A percentile compares a stretch with the other conserved stretches of the same genome.
Evolutionary conservation across 139 green algal genomes (phyloP).

Genomic region (Diplosphaera chodatii): DNA sequence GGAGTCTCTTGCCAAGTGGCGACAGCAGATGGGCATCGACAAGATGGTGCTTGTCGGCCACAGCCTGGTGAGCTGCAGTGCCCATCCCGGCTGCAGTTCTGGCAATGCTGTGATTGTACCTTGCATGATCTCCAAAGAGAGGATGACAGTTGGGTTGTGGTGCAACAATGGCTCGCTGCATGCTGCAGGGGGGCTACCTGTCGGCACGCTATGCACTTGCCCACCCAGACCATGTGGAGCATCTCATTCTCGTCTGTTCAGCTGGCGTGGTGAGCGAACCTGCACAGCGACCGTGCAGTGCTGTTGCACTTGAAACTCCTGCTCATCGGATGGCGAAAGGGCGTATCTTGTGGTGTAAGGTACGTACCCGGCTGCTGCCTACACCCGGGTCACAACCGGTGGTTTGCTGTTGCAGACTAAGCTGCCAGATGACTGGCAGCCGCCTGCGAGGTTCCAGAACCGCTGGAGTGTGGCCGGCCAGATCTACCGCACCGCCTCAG

Average conservation of each 20-base stretch:
- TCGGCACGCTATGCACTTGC: slow-evolving; percentile 69
- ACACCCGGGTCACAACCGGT: too few relatives aligned
- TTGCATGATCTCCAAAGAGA: too few relatives aligned
- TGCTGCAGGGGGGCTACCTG: slow-evolving; percentile 65
- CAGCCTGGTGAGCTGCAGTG: slow-evolving; percentile 56
- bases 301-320: too few relatives aligned
- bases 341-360: too few relatives aligned
- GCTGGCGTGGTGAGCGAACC: slow-evolving; percentile 76
- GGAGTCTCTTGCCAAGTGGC: slow-evolving; percentile 59
- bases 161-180: too few relatives aligned
- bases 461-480: slow-evolving; percentile 31
- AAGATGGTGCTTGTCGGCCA: slow-evolving; percentile 75
- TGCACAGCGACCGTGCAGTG: too few relatives aligned
- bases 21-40: slow-evolving; percentile 45
- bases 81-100: too few relatives aligned
- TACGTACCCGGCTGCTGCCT: too few relatives aligned
- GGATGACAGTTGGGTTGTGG: too few relatives aligned
- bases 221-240: slow-evolving; percentile 74
- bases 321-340: too few relatives aligned
- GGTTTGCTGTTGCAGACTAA: too few relatives aligned
- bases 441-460: slow-evolving; percentile 19
- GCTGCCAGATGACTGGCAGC: slow-evolving; percentile 53
- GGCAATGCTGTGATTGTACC: too few relatives aligned
- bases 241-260: slow-evolving; percentile 83
- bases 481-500: slow-evolving; percentile 25